phyloP scores from a whole-genome alignment of 768 basidiomycete species.

The Hygrophoropsis aurantiaca region DNA sequence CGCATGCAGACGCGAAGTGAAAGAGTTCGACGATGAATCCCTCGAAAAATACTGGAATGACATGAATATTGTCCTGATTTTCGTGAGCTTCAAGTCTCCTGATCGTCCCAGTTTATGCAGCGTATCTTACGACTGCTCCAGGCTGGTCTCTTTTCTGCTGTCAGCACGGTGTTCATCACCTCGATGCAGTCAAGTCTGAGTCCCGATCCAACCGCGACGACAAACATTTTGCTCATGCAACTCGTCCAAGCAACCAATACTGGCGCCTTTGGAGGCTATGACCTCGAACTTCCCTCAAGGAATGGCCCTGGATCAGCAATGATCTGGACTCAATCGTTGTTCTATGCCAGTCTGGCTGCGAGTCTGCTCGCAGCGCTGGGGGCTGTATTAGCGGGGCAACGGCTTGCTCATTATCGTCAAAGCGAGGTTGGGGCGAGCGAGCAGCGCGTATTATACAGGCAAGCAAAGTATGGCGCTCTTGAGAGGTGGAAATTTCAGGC shows the following conservation, averaged over 20 bases:
- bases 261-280: constrained; percentile 6
- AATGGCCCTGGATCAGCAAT: constrained; percentile 13
- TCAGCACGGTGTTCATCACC: constrained; percentile 37
- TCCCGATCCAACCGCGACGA: constrained; percentile 26
- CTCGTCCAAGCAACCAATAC: constrained; percentile 10
- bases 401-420: constrained; percentile 10
- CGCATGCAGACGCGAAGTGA: no score
- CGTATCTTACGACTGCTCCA: no score
- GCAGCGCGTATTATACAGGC: constrained; percentile 13
- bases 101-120: no score
- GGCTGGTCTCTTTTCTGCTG: constrained; percentile 44
- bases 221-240: constrained; percentile 25
- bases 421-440: constrained; percentile 11
- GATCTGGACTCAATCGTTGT: constrained; percentile 15
- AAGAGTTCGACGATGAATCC: no score
- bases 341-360: constrained; percentile 19
- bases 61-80: no score
- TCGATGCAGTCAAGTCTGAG: constrained; percentile 34
- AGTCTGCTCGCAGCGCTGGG: constrained; percentile 23
- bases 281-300: constrained; percentile 9
- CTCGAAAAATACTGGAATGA: no score
- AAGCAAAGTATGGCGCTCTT: constrained; percentile 10
- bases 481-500: constrained; percentile 11
- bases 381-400: constrained; percentile 15
- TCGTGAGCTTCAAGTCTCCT: no score